A percentile compares a stretch with the other conserved stretches of the same genome.
Evolutionary conservation across 257 asterid genomes (phyloP).

Genomic region (Voacanga thouarsii): DNA sequence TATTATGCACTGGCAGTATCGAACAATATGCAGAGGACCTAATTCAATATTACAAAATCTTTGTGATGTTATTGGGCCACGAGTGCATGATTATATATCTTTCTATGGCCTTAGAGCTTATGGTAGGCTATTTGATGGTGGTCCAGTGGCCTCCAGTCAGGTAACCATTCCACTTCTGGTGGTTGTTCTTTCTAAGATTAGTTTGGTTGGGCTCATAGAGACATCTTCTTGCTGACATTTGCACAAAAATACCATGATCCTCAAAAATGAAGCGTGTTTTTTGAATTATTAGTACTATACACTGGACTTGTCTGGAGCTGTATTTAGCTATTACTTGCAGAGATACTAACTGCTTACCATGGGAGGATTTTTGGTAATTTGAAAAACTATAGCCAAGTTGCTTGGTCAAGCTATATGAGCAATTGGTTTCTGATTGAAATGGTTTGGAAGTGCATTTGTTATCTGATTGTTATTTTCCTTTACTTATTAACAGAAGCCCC

Average conservation of each 20-base stretch:
- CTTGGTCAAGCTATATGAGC: background rate
- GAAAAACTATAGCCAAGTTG: background rate
- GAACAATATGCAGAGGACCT: conserved; percentile 79
- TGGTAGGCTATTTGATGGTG: conserved; percentile 76
- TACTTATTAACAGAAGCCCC: background rate
- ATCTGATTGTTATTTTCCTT: background rate
- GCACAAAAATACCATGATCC: background rate
- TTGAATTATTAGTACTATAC: background rate
- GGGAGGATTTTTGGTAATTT: background rate
- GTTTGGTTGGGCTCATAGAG: background rate
- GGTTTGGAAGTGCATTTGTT: background rate
- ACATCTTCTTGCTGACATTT: background rate
- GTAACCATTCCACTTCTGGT: conserved; percentile 28
- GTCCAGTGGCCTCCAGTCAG: conserved; percentile 89
- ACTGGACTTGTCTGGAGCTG: background rate
- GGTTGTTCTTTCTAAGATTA: background rate
- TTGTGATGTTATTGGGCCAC: conserved; percentile 60
- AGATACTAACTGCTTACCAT: background rate
- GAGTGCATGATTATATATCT: conserved; percentile 78
- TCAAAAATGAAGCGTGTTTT: background rate
- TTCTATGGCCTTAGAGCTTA: conserved; percentile 82
- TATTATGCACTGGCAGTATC: conserved; percentile 97
- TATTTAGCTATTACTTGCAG: background rate
- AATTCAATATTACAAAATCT: conserved; percentile 81
- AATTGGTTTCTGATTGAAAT: background rate